A percentile compares a stretch with the other conserved stretches of the same genome.
Conservation (phyloP, 2,329 filamentous ascomycete species). For the Calcarisporium arbuscula region DNA sequence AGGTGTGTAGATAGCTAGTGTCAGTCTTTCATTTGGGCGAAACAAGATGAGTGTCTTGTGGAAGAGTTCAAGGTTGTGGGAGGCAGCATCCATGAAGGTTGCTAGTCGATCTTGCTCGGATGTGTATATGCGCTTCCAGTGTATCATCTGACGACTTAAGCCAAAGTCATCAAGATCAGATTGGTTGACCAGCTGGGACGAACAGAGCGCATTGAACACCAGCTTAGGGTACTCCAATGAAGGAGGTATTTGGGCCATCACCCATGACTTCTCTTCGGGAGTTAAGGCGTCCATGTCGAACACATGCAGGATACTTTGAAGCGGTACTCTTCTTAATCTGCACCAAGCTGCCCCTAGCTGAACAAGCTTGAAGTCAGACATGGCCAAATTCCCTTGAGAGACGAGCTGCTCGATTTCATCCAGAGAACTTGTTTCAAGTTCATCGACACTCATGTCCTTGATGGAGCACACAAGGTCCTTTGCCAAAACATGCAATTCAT, state of each 20-base stretch:
- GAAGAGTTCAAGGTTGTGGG: slow-evolving; percentile 25
- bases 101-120: slow-evolving; percentile 25
- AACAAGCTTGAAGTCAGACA: slow-evolving; percentile 32
- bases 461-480: slow-evolving; percentile 11
- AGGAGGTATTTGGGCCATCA: slow-evolving; percentile 24
- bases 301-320: no score
- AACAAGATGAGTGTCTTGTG: slow-evolving; percentile 33
- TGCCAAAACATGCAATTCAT: slow-evolving; percentile 25
- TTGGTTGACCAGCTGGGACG: slow-evolving; percentile 23
- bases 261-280: slow-evolving; percentile 29
- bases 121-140: slow-evolving; percentile 32
- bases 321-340: no score
- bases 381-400: slow-evolving; percentile 24
- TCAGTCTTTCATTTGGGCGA: slow-evolving; percentile 25
- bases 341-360: slow-evolving; percentile 28
- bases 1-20: slow-evolving; percentile 32
- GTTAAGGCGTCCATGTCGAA: slow-evolving; percentile 26
- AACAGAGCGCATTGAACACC: slow-evolving; percentile 29
- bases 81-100: slow-evolving; percentile 25
- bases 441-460: neutral
- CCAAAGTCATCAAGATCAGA: slow-evolving; percentile 24
- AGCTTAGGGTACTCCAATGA: slow-evolving; percentile 18
- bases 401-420: slow-evolving; percentile 26
- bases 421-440: slow-evolving; percentile 14
- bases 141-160: slow-evolving; percentile 24